Conservation (phyloP, 441 rosid species). For the Syzygium syzygioides region DNA sequence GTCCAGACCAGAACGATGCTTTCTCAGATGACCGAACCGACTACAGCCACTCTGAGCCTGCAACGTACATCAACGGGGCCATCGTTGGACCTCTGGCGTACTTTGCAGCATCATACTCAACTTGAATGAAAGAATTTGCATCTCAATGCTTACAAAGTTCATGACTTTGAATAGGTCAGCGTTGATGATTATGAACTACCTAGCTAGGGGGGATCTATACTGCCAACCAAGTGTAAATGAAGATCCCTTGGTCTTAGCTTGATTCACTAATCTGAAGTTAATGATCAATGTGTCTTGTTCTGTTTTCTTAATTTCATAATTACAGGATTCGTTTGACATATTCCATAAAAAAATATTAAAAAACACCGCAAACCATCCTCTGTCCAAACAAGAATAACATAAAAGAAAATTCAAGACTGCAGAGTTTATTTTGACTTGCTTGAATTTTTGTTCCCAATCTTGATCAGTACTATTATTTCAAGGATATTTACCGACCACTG, state of each 20-base stretch:
- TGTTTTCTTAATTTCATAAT: not conserved
- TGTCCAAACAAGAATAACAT: not conserved
- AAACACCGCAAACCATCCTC: not conserved
- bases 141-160: not conserved
- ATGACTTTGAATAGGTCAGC: not conserved
- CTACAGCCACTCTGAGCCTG: conserved; percentile 70
- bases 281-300: not conserved
- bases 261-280: not conserved
- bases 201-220: not conserved
- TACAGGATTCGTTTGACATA: not conserved
- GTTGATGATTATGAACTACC: not conserved
- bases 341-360: not conserved
- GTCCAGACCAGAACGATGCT: conserved; percentile 68
- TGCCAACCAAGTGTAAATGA: not conserved
- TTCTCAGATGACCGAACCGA: conserved; percentile 53
- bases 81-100: conserved; percentile 68
- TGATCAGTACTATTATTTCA: not conserved
- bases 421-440: not conserved
- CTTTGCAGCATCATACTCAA: conserved; percentile 25
- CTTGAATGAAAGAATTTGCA: not conserved
- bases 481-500: not conserved
- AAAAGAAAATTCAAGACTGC: not conserved
- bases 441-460: not conserved
- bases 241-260: not conserved
- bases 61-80: conserved; percentile 78